Evolutionary conservation across 148 eudicot genomes (phyloP).

Genomic region (Pharnaceum exiguum): DNA sequence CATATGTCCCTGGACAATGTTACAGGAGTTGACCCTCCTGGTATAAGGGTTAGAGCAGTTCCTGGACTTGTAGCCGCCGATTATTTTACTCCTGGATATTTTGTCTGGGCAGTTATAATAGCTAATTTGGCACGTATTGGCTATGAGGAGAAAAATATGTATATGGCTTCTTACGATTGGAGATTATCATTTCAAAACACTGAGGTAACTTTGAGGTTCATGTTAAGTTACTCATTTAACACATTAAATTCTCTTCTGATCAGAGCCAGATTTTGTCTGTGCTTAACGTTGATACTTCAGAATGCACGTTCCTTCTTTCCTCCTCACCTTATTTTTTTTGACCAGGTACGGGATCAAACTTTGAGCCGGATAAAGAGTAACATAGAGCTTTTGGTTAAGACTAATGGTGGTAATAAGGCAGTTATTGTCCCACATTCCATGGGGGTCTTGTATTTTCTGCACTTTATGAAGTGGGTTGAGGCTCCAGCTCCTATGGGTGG

Average conservation of each 20-base stretch:
- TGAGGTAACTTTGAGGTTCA: conserved; percentile 38
- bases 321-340: conserved; percentile 19
- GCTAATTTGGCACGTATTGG: conserved; percentile 90
- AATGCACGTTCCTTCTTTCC: background rate
- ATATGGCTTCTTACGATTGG: conserved; percentile 98
- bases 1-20: conserved; percentile 94
- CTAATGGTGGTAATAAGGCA: conserved; percentile 88
- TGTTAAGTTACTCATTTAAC: background rate
- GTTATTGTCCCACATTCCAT: conserved; percentile 94
- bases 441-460: conserved; percentile 90
- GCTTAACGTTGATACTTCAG: background rate
- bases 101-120: conserved; percentile 92
- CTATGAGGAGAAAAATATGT: conserved; percentile 90
- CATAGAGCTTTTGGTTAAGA: conserved; percentile 89
- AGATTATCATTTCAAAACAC: conserved; percentile 87
- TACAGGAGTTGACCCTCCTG: conserved; percentile 78
- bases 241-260: background rate
- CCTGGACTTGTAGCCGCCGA: conserved; percentile 94
- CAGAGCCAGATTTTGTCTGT: conserved; percentile 10
- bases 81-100: conserved; percentile 88
- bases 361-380: conserved; percentile 82
- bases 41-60: conserved; percentile 76
- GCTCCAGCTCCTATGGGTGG: conserved; percentile 99
- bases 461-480: conserved; percentile 99
- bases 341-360: conserved; percentile 86